Evolutionary conservation across 768 basidiomycete species (phyloP).

Genomic region (Hypholoma fasciculare): DNA sequence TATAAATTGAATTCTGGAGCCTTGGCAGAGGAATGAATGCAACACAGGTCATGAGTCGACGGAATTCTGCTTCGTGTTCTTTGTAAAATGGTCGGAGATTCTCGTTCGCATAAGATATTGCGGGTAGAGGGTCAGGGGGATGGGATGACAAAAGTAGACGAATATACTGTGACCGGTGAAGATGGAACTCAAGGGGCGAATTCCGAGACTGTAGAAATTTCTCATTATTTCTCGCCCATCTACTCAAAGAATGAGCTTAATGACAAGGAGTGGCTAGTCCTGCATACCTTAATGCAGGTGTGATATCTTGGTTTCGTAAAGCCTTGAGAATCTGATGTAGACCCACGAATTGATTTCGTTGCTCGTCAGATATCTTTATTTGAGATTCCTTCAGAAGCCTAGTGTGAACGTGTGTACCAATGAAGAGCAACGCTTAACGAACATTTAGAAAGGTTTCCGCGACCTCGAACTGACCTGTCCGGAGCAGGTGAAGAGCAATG

Average conservation of each 20-base stretch:
- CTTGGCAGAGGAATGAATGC: slow-evolving; percentile 69
- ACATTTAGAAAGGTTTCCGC: slow-evolving; percentile 78
- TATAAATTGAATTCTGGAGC: slow-evolving; percentile 71
- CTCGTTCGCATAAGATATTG: slow-evolving; percentile 74
- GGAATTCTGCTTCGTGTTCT: slow-evolving; percentile 63
- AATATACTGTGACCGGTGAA: slow-evolving; percentile 91
- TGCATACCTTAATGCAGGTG: slow-evolving; percentile 72
- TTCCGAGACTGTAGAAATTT: slow-evolving; percentile 64
- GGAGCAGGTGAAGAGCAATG: slow-evolving; percentile 73
- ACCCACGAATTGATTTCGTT: slow-evolving; percentile 53
- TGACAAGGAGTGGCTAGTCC: too few species aligned
- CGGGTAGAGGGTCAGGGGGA: slow-evolving; percentile 55
- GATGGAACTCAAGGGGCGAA: slow-evolving; percentile 85
- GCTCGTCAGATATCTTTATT: slow-evolving; percentile 43
- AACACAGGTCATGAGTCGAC: slow-evolving; percentile 67
- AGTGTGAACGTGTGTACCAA: background rate
- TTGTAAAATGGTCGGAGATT: slow-evolving; percentile 64
- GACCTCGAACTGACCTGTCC: slow-evolving; percentile 79
- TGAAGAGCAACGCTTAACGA: slow-evolving; percentile 17
- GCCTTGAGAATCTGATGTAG: slow-evolving; percentile 73
- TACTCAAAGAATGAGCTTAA: slow-evolving; percentile 27
- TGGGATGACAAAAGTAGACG: slow-evolving; percentile 68
- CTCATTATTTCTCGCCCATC: slow-evolving; percentile 77
- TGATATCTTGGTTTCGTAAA: slow-evolving; percentile 64
- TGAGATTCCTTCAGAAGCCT: slow-evolving; percentile 57